Evolutionary conservation across 2,329 filamentous ascomycete species (phyloP).

Genomic region (Stemphylium beticola): DNA sequence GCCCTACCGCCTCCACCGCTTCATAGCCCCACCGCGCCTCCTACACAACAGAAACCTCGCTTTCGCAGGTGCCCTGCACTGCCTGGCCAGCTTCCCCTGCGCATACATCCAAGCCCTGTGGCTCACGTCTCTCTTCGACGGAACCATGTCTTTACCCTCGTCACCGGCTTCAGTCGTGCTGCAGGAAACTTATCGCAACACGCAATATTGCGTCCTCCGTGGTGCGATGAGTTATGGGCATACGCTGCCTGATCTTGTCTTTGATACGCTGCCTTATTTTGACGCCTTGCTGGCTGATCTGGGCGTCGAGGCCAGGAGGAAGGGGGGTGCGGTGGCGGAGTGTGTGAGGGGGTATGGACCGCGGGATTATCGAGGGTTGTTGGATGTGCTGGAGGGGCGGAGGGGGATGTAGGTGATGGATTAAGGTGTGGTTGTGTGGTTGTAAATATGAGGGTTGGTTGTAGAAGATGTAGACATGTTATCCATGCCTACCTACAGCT

Average conservation of each 20-base stretch:
- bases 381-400: constrained; percentile 58
- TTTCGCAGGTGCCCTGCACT: constrained; percentile 40
- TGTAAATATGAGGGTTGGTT: no score
- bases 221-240: constrained; percentile 73
- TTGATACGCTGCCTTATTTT: constrained; percentile 40
- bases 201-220: constrained; percentile 72
- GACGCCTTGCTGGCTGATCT: constrained; percentile 35
- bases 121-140: constrained; percentile 68
- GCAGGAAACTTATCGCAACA: constrained; percentile 62
- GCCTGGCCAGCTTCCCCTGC: constrained; percentile 46
- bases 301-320: constrained; percentile 25
- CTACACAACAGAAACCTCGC: constrained; percentile 18
- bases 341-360: constrained; percentile 48
- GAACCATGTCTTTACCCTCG: constrained; percentile 48
- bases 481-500: no score
- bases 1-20: constrained; percentile 51
- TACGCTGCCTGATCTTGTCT: constrained; percentile 60
- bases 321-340: constrained; percentile 27
- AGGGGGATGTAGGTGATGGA: background rate
- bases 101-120: constrained; percentile 53
- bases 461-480: no score
- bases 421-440: no score
- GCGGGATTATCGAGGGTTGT: constrained; percentile 62
- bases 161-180: constrained; percentile 16
- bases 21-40: constrained; percentile 48